A percentile compares a stretch with the other conserved stretches of the same genome.
phyloP scores from a whole-genome alignment of 2,329 filamentous ascomycete species.

The Xylariomycetidae sp. region DNA sequence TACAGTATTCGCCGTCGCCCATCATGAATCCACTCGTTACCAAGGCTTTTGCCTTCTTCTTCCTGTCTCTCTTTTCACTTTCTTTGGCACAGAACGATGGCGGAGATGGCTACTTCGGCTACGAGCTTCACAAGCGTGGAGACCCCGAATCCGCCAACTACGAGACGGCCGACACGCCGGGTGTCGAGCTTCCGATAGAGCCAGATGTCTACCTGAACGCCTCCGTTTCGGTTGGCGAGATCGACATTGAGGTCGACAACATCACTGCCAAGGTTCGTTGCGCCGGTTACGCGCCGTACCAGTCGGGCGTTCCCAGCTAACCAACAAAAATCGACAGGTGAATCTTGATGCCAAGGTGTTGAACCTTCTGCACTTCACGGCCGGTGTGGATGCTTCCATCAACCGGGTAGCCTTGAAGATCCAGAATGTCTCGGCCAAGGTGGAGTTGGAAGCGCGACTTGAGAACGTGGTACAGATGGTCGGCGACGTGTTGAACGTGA shows the following conservation, averaged over 20 bases:
- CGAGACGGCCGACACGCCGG: conserved; percentile 45
- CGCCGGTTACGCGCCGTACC: no score
- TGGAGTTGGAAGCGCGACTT: conserved; percentile 53
- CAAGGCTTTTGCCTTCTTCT: conserved; percentile 21
- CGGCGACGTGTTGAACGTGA: conserved; percentile 48
- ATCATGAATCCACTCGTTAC: conserved; percentile 18
- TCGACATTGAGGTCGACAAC: conserved; percentile 53
- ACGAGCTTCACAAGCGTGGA: conserved; percentile 44
- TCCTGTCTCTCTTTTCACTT: conserved; percentile 19
- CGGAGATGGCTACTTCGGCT: conserved; percentile 50
- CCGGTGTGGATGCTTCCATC: conserved; percentile 53
- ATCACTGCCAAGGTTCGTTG: conserved; percentile 54
- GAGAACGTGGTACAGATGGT: conserved; percentile 56
- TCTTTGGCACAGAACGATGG: conserved; percentile 16
- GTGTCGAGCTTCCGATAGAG: conserved; percentile 36
- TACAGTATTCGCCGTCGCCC: conserved; percentile 2
- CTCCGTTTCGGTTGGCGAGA: conserved; percentile 49
- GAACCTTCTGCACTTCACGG: conserved; percentile 52
- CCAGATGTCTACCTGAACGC: conserved; percentile 59
- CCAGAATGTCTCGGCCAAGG: conserved; percentile 52
- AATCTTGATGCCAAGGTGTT: conserved; percentile 55
- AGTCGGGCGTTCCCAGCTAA: no score
- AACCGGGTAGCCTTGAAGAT: conserved; percentile 50
- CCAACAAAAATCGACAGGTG: no score
- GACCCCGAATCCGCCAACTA: conserved; percentile 46